Percentiles rank a stretch among this genome's conserved stretches.
phyloP scores from a whole-genome alignment of 345 rosid species.

The Arabis hirsuta region DNA sequence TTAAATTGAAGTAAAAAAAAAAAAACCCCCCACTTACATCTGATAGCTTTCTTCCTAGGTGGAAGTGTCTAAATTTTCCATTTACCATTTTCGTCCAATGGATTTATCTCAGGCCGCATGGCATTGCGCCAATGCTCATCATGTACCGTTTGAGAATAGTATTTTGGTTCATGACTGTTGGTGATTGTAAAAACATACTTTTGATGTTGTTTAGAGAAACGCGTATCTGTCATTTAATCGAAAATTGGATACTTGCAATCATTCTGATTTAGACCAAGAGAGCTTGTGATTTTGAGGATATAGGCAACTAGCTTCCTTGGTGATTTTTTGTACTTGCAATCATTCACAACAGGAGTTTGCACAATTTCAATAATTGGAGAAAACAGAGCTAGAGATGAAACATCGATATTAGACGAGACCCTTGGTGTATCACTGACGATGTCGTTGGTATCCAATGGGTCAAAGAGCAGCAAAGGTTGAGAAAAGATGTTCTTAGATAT shows the following conservation, averaged over 20 bases:
- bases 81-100: rapidly evolving
- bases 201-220: not conserved
- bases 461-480: too few species aligned
- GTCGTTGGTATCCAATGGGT: too few species aligned
- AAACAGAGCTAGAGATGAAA: too few species aligned
- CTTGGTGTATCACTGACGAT: too few species aligned
- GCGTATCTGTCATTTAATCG: not conserved
- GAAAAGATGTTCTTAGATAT: too few species aligned
- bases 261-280: too few species aligned
- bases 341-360: too few species aligned
- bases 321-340: too few species aligned
- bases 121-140: not conserved
- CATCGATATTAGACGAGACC: too few species aligned
- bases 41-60: not conserved
- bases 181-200: not conserved
- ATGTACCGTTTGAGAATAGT: not conserved
- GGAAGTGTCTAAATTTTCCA: not conserved
- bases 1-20: not conserved
- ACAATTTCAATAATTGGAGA: too few species aligned
- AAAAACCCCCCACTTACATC: not conserved
- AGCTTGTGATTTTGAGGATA: not conserved
- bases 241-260: not conserved
- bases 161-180: not conserved
- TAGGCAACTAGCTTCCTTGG: not conserved
- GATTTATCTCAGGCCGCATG: not conserved